Evolutionary conservation across 345 rosid species (phyloP).

Genomic region (Gossypium sturtianum): DNA sequence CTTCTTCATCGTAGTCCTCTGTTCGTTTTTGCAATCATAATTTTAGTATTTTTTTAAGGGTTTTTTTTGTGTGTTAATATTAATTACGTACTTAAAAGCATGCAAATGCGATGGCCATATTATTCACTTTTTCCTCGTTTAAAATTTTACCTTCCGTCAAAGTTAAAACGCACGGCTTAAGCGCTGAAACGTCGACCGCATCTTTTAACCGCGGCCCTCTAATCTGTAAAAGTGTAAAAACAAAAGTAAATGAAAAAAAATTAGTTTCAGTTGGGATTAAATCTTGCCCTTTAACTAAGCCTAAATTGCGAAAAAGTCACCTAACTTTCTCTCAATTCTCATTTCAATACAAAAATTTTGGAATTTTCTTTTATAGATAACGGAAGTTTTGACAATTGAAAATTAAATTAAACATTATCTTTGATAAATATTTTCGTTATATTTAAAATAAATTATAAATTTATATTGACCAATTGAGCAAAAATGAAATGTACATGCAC

Average conservation of each 20-base stretch:
- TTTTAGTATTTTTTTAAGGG: too few species aligned
- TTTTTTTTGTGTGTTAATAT: too few species aligned
- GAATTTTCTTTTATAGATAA: not conserved
- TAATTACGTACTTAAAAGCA: not conserved
- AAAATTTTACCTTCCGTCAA: constrained; percentile 52
- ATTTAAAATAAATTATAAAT: not conserved
- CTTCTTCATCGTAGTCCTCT: constrained; percentile 86
- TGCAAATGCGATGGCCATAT: not conserved
- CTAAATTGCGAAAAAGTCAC: not conserved
- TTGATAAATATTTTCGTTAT: too few species aligned
- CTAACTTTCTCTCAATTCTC: not conserved
- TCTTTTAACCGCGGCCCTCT: constrained; percentile 70
- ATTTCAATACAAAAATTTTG: not conserved
- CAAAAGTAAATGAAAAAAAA: not conserved
- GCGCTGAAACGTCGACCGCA: constrained; percentile 69
- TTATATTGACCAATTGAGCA: not conserved
- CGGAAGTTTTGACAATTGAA: not conserved
- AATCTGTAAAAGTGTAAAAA: constrained; percentile 33
- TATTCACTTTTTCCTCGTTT: not conserved
- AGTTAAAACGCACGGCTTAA: constrained; percentile 76
- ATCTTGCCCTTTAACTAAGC: not conserved
- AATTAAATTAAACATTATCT: too few species aligned
- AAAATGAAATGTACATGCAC: not conserved
- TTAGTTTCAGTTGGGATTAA: not conserved
- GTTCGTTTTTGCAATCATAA: constrained; percentile 4